Conservation (phyloP, 176 grass and related monocot species). For the Bromus sterilis region DNA sequence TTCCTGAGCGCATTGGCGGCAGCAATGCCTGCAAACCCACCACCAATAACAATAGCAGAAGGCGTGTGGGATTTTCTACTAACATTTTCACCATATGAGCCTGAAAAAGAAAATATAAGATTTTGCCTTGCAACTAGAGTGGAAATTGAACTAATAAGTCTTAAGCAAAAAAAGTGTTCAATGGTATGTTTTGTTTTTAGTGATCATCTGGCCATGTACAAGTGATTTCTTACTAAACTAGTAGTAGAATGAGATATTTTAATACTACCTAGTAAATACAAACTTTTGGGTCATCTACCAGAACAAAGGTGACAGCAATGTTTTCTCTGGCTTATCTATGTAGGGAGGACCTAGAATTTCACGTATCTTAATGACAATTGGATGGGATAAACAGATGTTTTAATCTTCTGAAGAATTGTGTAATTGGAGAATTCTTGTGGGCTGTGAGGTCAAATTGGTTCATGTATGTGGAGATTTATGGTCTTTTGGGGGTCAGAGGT, state of each 20-base stretch:
- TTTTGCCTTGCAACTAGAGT: not conserved
- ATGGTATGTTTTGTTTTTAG: not conserved
- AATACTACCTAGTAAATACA: not conserved
- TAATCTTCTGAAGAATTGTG: constrained; percentile 1
- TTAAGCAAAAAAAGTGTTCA: not conserved
- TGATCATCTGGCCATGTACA: not conserved
- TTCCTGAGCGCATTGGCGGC: constrained; percentile 86
- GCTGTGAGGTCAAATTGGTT: not conserved
- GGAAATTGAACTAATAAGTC: not conserved
- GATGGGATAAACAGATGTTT: not conserved
- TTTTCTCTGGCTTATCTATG: not conserved
- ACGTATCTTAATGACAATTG: not conserved
- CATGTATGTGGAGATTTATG: constrained; percentile 12
- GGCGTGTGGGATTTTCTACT: constrained; percentile 52
- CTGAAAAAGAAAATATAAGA: constrained; percentile 31
- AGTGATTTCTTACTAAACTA: not conserved
- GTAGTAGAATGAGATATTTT: not conserved
- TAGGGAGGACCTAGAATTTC: not conserved
- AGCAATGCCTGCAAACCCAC: constrained; percentile 95
- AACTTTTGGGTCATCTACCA: not conserved
- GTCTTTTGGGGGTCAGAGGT: not conserved
- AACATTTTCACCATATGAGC: constrained; percentile 44
- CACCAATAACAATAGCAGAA: constrained; percentile 90
- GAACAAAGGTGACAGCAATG: not conserved
- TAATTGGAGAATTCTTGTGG: not conserved